A percentile compares a stretch with the other conserved stretches of the same genome.
phyloP scores from a whole-genome alignment of 2,329 filamentous ascomycete genomes.

The Neofusicoccum cordaticola region DNA sequence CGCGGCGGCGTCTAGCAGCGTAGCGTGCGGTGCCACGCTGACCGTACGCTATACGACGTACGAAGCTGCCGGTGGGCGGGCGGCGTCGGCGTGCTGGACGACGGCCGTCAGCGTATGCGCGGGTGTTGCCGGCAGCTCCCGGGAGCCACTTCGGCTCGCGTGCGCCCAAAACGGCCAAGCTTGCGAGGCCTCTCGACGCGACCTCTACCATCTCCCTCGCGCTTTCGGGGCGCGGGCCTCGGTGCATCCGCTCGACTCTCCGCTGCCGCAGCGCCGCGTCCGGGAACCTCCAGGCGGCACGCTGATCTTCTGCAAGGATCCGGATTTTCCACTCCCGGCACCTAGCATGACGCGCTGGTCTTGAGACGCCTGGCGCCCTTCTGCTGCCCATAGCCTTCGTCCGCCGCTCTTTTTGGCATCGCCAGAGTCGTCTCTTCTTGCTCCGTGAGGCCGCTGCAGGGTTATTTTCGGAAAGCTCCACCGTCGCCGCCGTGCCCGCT shows the following conservation, averaged over 20 bases:
- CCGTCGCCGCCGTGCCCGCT: not conserved
- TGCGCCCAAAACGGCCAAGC: not conserved
- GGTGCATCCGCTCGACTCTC: not conserved
- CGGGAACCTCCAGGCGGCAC: not conserved
- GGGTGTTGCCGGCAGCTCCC: not conserved
- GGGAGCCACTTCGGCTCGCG: not conserved
- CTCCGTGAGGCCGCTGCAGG: not conserved
- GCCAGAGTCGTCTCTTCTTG: not conserved
- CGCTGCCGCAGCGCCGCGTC: not conserved
- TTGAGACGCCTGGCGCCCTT: not conserved
- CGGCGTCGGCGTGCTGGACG: too few relatives aligned
- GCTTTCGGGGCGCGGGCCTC: not conserved
- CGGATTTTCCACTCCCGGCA: not conserved
- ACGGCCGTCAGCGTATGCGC: not conserved
- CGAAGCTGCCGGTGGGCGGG: too few relatives aligned
- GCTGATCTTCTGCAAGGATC: conserved; percentile 1
- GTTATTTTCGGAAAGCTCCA: not conserved
- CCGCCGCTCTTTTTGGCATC: not conserved
- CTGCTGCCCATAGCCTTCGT: not conserved
- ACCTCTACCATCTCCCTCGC: not conserved
- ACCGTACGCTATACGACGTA: too few relatives aligned
- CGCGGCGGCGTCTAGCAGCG: not conserved
- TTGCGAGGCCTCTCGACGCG: not conserved
- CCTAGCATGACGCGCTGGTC: not conserved
- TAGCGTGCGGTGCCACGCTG: not conserved